These are phyloP conservation scores for Lojkania enalia DNA, from an alignment of 2,329 filamentous ascomycete species.

Conservation along the genomic window DNA sequence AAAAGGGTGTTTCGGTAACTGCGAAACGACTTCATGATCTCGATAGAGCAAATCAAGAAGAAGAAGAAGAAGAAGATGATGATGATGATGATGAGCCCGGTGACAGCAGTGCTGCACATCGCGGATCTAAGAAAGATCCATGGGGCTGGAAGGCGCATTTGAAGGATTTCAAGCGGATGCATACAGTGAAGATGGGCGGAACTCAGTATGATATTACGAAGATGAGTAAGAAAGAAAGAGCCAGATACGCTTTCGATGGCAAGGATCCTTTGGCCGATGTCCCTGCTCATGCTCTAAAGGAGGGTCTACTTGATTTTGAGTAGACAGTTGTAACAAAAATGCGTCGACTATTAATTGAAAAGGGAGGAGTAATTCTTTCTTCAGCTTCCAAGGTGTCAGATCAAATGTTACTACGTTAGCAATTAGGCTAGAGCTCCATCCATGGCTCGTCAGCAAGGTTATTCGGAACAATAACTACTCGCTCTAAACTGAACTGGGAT, in stretches of 20 bases:
- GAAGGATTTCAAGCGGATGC: conserved; percentile 12
- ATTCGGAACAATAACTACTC: too few relatives aligned
- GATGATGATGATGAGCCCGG: conserved; percentile 1
- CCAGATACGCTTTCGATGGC: conserved; percentile 9
- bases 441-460: too few relatives aligned
- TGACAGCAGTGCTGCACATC: too few relatives aligned
- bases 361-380: too few relatives aligned
- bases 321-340: too few relatives aligned
- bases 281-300: conserved; percentile 10
- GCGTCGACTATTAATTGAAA: too few relatives aligned
- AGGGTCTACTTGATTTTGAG: conserved; percentile 13
- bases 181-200: conserved; percentile 7
- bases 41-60: conserved; percentile 4
- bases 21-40: conserved; percentile 14
- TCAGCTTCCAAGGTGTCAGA: too few relatives aligned
- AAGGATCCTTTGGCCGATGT: conserved; percentile 21
- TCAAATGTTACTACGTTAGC: too few relatives aligned
- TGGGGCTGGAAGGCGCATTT: conserved; percentile 17
- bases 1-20: conserved; percentile 15
- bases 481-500: too few relatives aligned
- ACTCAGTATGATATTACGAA: conserved; percentile 27
- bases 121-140: conserved; percentile 6
- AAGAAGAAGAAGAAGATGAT: background rate
- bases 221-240: conserved; percentile 17
- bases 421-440: too few relatives aligned